Evolutionary conservation across 202 grass and related monocot species (phyloP), one percentile per base, ranked within the genome.

Genomic region (Alloteropsis angusta): DNA sequence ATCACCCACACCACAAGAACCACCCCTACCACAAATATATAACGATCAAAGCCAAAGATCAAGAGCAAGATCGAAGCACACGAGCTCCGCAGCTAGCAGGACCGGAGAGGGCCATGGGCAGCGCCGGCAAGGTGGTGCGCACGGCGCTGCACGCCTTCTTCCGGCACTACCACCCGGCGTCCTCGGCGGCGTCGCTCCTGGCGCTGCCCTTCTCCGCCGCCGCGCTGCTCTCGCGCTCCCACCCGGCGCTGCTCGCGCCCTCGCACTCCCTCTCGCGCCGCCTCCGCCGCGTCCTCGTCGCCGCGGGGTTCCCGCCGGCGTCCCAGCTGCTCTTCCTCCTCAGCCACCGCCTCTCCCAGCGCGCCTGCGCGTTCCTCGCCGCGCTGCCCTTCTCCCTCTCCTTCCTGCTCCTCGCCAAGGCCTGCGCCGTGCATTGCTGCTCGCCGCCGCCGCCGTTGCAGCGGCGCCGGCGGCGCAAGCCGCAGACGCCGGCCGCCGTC

Each of bases 291-390:
- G 71, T 90, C 46, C 87, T 97, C 71, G 65, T 82, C 19, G 86
- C 91, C 28, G 85, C 89, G 0, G 95, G 95, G 0, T 97, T 94
- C 87, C 95, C 95, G 67, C 81, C 91, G 18, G 71, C 85, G 32
- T 97, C 88, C 3, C 87, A 87, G 76, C 86, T 97, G 5, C 89
- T 97, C 30, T 77, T 88, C 76, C 91, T 97, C 50, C 91, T 97
- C 71, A 90, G 86, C 74, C 87, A 83, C 60, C 88, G 81, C 74
- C 91, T 97, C 9, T 92, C 91, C 6, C 89, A 88, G 35, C 78
- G 89, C 71, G 75, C 78, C 14, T 60, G 93, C 83, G 79, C 89
- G 23, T 94, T 85, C 85, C 17, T 88, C 69, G 48, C 84, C 49
- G 74, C 91, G 7, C 70, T 94, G 11, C 94, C 94, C 0, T 88